Evolutionary conservation across 257 asterid genomes (phyloP).

Genomic region (Scutellaria barbata): DNA sequence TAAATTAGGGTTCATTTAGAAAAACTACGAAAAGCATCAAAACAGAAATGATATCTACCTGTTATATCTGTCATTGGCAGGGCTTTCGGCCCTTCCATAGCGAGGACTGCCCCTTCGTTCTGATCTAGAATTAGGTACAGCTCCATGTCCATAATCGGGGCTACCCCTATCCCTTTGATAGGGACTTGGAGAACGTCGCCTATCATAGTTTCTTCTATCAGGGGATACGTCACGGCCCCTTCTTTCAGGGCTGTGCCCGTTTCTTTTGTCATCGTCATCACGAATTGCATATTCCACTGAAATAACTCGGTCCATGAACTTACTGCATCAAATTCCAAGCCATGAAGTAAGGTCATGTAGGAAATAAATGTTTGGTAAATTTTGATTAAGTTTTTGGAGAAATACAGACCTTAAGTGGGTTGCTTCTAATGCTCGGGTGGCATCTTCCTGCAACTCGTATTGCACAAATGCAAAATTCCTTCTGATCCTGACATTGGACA

Average conservation of each 20-base stretch:
- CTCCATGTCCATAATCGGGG: slow-evolving; percentile 91
- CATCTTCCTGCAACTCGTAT: slow-evolving; percentile 78
- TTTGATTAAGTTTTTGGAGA: neutral
- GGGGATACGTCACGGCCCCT: slow-evolving; percentile 75
- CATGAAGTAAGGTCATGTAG: neutral
- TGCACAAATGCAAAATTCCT: slow-evolving; percentile 87
- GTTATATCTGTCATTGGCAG: slow-evolving; percentile 58
- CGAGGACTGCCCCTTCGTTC: slow-evolving; percentile 65
- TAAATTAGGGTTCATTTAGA: neutral
- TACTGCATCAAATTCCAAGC: slow-evolving; percentile 52
- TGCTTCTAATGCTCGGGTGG: slow-evolving; percentile 79
- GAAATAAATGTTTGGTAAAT: neutral
- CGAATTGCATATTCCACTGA: slow-evolving; percentile 85
- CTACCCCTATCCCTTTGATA: slow-evolving; percentile 82
- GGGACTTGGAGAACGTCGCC: slow-evolving; percentile 80
- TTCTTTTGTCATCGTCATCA: slow-evolving; percentile 75
- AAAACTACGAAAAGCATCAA: neutral
- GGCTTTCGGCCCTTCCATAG: slow-evolving; percentile 67
- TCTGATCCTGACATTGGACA: slow-evolving; percentile 78
- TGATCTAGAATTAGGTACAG: slow-evolving; percentile 63
- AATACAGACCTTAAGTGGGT: slow-evolving; percentile 64
- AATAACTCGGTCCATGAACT: slow-evolving; percentile 79
- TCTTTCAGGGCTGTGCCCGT: slow-evolving; percentile 75
- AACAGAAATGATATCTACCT: slow-evolving; percentile 45
- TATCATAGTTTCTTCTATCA: slow-evolving; percentile 60